Conservation (phyloP, 176 grass and related monocot species). For the Raddia guianensis region DNA sequence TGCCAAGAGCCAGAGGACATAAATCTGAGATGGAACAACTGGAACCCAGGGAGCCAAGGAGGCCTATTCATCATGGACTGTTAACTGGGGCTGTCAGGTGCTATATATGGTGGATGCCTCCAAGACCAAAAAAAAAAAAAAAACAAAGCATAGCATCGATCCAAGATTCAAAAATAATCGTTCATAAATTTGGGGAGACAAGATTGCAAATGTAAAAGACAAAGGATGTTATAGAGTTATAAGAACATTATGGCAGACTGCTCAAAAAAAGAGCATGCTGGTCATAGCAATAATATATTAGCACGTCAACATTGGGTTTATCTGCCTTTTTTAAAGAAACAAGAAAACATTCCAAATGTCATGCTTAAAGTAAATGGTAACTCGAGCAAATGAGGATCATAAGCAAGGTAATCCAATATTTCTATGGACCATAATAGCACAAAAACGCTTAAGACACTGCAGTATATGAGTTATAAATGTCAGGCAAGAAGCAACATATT, state of each 20-base stretch:
- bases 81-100: constrained; percentile 1
- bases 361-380: constrained; percentile 11
- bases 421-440: constrained; percentile 4
- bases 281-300: constrained; percentile 9
- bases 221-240: too few species aligned
- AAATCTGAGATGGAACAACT: constrained; percentile 29
- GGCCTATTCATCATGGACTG: constrained; percentile 1
- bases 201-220: background rate
- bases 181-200: background rate
- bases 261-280: too few species aligned
- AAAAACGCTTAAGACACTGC: background rate
- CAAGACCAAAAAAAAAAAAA: background rate
- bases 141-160: constrained; percentile 8
- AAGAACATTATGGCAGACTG: too few species aligned
- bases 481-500: background rate
- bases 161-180: background rate
- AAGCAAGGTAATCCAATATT: background rate
- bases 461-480: background rate
- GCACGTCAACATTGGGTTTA: background rate
- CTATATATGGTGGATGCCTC: background rate
- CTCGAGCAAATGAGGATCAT: background rate
- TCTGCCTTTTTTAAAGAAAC: background rate
- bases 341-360: background rate
- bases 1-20: constrained; percentile 45
- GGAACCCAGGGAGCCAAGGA: background rate